Evolutionary conservation across 2,329 filamentous ascomycete genomes (phyloP).

Genomic region (Sporothrix schenckii): DNA sequence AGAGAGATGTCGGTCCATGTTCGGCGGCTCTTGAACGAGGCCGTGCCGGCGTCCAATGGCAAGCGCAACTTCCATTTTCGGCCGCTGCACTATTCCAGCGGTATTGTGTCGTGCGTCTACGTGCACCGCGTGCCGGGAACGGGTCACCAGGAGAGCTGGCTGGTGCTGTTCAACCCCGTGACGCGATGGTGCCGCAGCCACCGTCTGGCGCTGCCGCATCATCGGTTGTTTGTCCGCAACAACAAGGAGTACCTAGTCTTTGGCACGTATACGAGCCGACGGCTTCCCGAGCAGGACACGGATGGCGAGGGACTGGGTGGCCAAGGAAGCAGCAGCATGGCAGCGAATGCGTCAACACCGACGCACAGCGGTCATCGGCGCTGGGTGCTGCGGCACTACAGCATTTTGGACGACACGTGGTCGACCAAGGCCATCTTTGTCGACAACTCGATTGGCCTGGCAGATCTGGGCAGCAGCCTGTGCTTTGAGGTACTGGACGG

Average conservation of each 20-base stretch:
- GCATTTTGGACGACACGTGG: constrained; percentile 49
- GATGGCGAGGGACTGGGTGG: background rate
- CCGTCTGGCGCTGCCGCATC: constrained; percentile 50
- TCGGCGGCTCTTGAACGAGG: constrained; percentile 46
- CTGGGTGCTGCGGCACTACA: constrained; percentile 64
- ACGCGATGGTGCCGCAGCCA: constrained; percentile 48
- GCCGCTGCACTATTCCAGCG: constrained; percentile 60
- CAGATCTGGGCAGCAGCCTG: constrained; percentile 66
- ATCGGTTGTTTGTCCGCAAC: constrained; percentile 69
- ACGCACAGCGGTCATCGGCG: constrained; percentile 40
- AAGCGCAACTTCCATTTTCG: constrained; percentile 52
- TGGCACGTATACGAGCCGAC: constrained; percentile 61
- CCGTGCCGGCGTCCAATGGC: constrained; percentile 44
- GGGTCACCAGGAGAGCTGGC: constrained; percentile 50
- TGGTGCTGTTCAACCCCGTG: constrained; percentile 56
- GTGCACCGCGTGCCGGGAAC: constrained; percentile 45
- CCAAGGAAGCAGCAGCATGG: background rate
- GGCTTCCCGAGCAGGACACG: constrained; percentile 38
- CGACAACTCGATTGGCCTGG: constrained; percentile 60
- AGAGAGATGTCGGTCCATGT: constrained; percentile 62
- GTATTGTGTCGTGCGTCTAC: constrained; percentile 61
- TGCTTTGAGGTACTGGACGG: constrained; percentile 70
- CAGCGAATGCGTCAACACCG: background rate
- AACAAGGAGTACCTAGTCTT: constrained; percentile 64
- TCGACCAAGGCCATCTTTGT: constrained; percentile 54